phyloP scores from a whole-genome alignment of 805 yeast genomes.

The Saturnispora gosingensis region DNA sequence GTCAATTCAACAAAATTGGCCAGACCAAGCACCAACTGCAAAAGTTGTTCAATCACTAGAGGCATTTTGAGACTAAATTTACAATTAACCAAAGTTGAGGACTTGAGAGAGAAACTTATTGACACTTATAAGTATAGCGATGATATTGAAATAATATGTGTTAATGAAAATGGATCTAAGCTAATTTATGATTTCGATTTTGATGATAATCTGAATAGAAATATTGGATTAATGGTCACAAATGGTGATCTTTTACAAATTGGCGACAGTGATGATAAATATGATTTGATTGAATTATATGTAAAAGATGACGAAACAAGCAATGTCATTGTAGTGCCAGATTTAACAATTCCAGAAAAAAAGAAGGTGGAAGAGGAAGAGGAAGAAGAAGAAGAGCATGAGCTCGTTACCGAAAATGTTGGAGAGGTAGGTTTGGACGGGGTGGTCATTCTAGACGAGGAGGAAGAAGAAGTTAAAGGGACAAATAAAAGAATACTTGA shows the following conservation, averaged over 20 bases:
- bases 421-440: constrained; percentile 9
- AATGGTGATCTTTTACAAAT: constrained; percentile 59
- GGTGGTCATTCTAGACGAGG: background rate
- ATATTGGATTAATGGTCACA: constrained; percentile 40
- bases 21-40: constrained; percentile 62
- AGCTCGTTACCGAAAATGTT: constrained; percentile 11
- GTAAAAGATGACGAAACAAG: constrained; percentile 21
- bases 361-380: constrained; percentile 12
- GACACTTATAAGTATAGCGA: constrained; percentile 45
- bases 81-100: constrained; percentile 31
- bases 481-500: background rate
- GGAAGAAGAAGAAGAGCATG: constrained; percentile 17
- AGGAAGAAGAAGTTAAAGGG: constrained; percentile 2
- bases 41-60: constrained; percentile 50
- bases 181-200: constrained; percentile 80
- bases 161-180: constrained; percentile 28
- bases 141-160: constrained; percentile 45
- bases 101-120: constrained; percentile 44
- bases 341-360: constrained; percentile 17
- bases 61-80: constrained; percentile 36
- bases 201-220: constrained; percentile 57
- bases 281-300: constrained; percentile 56
- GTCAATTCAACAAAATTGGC: constrained; percentile 54
- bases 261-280: constrained; percentile 69
- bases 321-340: constrained; percentile 17